Conservation (phyloP, 2,329 filamentous ascomycete species). For the Amauroascus verrucosus region DNA sequence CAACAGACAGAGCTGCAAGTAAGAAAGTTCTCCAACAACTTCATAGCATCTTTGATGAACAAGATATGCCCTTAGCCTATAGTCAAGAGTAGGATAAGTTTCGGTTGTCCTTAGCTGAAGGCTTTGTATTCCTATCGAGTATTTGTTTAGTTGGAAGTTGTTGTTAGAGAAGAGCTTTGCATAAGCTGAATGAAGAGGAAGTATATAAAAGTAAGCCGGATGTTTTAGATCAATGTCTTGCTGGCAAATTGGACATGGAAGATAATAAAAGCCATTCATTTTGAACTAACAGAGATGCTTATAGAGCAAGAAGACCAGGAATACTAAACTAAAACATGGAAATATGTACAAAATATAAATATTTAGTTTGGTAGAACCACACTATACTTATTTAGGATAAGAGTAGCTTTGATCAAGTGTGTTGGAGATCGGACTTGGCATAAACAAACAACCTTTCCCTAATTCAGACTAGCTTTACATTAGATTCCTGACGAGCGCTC, state of each 20-base stretch:
- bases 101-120: not conserved
- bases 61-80: constrained; percentile 8
- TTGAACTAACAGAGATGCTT: not conserved
- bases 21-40: constrained; percentile 6
- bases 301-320: not conserved
- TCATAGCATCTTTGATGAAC: constrained; percentile 10
- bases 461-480: not conserved
- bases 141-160: not conserved
- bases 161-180: constrained; percentile 1
- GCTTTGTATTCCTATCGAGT: not conserved
- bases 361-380: not conserved
- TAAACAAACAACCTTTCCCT: not conserved
- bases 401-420: not conserved
- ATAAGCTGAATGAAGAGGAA: not conserved
- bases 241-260: constrained; percentile 8
- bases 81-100: constrained; percentile 6
- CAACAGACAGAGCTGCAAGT: constrained; percentile 2
- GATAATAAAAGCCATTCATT: constrained; percentile 7
- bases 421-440: not conserved
- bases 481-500: too few relatives aligned
- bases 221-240: constrained; percentile 5
- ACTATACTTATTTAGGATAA: not conserved
- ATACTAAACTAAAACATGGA: not conserved
- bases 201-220: not conserved
- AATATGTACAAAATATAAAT: not conserved